A percentile compares a stretch with the other conserved stretches of the same genome.
Evolutionary conservation across 1,284 basidiomycete genomes (phyloP).

Genomic region (Mycena citricolor): DNA sequence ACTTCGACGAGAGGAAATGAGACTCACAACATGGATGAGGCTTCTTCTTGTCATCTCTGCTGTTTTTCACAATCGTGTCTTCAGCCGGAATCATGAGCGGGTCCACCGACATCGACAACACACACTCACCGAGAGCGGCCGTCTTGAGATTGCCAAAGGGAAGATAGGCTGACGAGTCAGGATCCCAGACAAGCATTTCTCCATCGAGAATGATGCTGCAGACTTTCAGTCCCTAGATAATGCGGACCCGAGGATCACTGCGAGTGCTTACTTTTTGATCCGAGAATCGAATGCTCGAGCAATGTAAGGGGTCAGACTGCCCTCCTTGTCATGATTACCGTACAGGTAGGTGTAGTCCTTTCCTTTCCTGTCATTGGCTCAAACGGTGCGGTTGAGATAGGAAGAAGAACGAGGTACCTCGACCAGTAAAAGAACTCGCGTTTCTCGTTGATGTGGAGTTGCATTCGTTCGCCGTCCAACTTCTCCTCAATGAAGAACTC

Average conservation of each 20-base stretch:
- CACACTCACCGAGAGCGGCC: constrained; percentile 69
- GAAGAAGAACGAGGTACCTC: constrained; percentile 45
- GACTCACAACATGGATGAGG: constrained; percentile 86
- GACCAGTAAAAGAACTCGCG: constrained; percentile 89
- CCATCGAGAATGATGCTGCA: constrained; percentile 88
- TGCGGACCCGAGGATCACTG: too few relatives aligned
- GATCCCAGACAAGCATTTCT: constrained; percentile 97
- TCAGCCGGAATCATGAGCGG: too few relatives aligned
- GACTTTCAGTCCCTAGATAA: constrained; percentile 9
- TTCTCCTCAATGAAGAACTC: constrained; percentile 93
- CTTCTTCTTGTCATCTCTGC: constrained; percentile 62
- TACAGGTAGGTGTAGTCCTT: constrained; percentile 94
- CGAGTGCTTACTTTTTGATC: constrained; percentile 69
- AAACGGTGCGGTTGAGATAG: constrained; percentile 5
- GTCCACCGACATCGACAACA: too few relatives aligned
- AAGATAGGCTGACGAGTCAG: constrained; percentile 78
- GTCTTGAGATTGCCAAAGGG: constrained; percentile 93
- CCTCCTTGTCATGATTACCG: constrained; percentile 75
- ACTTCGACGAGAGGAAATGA: neutral
- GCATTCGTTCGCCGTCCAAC: constrained; percentile 92
- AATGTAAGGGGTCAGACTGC: constrained; percentile 86
- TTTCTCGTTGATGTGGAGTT: constrained; percentile 81
- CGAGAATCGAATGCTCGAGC: constrained; percentile 70
- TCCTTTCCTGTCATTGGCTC: constrained; percentile 69
- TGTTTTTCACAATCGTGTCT: constrained; percentile 71